phyloP scores from a whole-genome alignment of 1,284 basidiomycete species.

The Sporisorium reilianum region DNA sequence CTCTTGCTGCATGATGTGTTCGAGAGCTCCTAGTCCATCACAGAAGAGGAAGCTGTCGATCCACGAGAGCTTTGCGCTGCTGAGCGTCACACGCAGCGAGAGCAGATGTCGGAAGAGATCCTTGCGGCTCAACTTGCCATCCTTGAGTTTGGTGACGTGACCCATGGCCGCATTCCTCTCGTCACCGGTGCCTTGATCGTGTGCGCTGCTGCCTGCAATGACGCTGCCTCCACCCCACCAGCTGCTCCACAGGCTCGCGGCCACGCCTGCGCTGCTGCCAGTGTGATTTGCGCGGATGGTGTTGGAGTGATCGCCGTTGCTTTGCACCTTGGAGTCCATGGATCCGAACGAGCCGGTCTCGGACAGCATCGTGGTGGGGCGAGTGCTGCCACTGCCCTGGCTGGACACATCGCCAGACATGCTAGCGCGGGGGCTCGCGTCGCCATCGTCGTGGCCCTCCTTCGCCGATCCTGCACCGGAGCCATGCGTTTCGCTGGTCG shows the following conservation, averaged over 20 bases:
- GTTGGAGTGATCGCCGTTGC: constrained; percentile 23
- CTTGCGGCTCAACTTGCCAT: constrained; percentile 47
- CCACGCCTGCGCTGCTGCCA: constrained; percentile 49
- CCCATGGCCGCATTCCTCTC: constrained; percentile 26
- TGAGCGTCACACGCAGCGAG: constrained; percentile 84
- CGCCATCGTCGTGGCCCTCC: constrained; percentile 25
- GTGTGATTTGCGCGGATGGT: constrained; percentile 38
- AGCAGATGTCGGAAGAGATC: constrained; percentile 79
- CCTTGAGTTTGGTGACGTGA: constrained; percentile 38
- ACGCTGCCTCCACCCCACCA: constrained; percentile 57
- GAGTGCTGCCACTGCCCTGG: constrained; percentile 33
- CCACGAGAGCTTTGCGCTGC: constrained; percentile 83
- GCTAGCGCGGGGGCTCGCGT: constrained; percentile 25
- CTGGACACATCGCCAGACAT: constrained; percentile 33
- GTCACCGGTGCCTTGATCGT: constrained; percentile 14
- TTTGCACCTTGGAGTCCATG: constrained; percentile 15
- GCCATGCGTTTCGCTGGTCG: constrained; percentile 38
- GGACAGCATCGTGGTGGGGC: constrained; percentile 39
- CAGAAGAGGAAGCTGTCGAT: constrained; percentile 79
- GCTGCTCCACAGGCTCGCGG: constrained; percentile 52
- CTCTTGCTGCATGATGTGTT: constrained; percentile 50
- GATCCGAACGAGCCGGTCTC: constrained; percentile 37
- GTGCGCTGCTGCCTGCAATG: constrained; percentile 9
- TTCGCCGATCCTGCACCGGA: constrained; percentile 18
- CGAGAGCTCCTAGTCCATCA: constrained; percentile 76